Base-by-base conservation (phyloP, 305 asterid species). In the Solanum chacoense region DNA sequence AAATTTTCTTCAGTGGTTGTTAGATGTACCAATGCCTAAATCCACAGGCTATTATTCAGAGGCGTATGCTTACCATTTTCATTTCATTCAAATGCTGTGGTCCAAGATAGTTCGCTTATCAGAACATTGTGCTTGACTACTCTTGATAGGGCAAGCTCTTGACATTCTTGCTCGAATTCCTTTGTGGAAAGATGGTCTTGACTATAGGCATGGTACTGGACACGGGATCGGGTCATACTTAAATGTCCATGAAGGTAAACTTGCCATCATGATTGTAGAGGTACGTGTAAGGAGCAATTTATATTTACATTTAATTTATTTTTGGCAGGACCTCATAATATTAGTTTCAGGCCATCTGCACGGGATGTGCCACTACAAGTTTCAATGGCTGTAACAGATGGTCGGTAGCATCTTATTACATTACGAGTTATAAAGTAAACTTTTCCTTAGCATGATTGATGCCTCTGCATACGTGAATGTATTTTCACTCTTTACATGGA, bases 191-290 rank as follows among this genome's bases (percentile, higher is more conserved):
- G 76, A 93, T 91, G 99, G 99, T 86, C 99, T 97, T 91, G 99
- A 97, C 91, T 97, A 95, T 91, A 95, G 98, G 92, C 99, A 97
- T 88, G 99, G 99, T 77, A 97, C 99, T 90, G 99, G 99, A 85
- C 99, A 97, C 89, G 99, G 99, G 89, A 94, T 96, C 75, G 99
- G 99, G 69, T 95, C 98, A 85, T 96, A 92, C 95, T 94, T 97
- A 86, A 94, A 95, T 93, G 99, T 97, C 91, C 99, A 97, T 91
- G 99, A 97, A 93, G 98, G 99, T 97, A 90, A 89, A 88, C 87
- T 45, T 77, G 14, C 86, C 69, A 29, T 80, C 32, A 9, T 80
- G 26, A 18, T 63, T 80, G 38, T 28, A 42, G 86, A 80, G 38
- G 86, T 42, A 42, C 71, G 28, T 42, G 38, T 45, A 81, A 40